Evolutionary conservation across 345 rosid genomes (phyloP).

Genomic region (Schrenkiella parvula): DNA sequence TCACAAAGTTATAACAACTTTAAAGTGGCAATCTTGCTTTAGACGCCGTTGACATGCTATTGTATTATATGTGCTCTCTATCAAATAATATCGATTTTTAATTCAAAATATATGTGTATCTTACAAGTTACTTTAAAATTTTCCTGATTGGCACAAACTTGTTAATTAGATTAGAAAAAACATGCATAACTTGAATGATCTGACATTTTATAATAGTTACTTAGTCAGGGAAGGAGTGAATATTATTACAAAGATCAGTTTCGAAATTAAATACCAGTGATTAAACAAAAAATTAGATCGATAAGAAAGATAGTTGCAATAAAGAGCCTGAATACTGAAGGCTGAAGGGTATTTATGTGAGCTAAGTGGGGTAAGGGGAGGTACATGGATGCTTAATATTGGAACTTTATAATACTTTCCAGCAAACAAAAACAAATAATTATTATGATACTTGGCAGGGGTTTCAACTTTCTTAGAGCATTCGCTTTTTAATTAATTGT

Average conservation of each 20-base stretch:
- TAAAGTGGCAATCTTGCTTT: conserved; percentile 18
- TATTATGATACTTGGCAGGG: neutral
- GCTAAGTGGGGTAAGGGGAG: too few relatives aligned
- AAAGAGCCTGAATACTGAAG: neutral
- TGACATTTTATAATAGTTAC: too few relatives aligned
- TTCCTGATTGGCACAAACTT: neutral
- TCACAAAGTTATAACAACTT: neutral
- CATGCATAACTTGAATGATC: neutral
- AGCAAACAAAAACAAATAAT: neutral
- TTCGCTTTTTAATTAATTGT: conserved; percentile 9
- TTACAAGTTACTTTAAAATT: neutral
- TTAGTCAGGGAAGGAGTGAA: too few relatives aligned
- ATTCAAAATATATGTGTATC: neutral
- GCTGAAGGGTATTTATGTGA: neutral
- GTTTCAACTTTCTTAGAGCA: conserved; percentile 19
- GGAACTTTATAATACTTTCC: neutral
- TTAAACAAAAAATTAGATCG: neutral
- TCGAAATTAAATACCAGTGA: neutral
- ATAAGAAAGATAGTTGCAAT: neutral
- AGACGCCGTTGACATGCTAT: neutral
- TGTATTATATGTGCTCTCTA: neutral
- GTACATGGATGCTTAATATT: neutral
- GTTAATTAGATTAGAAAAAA: neutral
- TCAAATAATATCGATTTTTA: neutral
- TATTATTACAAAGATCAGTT: neutral